Base-by-base conservation (phyloP, 2,329 filamentous ascomycete species). In the Claviceps sp. region DNA sequence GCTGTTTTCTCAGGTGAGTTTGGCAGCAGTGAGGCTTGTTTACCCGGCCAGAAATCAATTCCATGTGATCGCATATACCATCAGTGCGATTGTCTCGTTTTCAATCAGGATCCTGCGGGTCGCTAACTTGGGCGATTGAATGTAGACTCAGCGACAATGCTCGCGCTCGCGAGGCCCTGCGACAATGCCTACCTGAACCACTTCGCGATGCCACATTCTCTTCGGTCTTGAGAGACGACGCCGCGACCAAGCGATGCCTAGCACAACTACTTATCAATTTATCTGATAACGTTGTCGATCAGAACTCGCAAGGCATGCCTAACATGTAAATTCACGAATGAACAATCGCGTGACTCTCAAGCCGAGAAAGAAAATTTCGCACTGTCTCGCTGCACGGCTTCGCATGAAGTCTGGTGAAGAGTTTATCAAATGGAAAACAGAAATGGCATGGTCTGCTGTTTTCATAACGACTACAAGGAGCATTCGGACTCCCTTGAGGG, bases 121-220 rank as follows among this genome's bases (percentile, higher is more conserved):
- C 50, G 26, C 59, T 62, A 55, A 62, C 53, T n/a, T n/a, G 11
- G 23, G 11, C 16, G 2, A 20, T 34, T 26, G 6, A 11, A 1
- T 52, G 22, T 60, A 95, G 89, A 54, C 76, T 98, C 46, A 96
- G 89, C 61, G 93, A 98, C 66, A 98, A 98, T 63, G 91, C 91
- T 54, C 85, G 93, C 54, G 93, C 93, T 52, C 86, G 93, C 36
- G 93, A 98, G 68, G 93, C 93, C 45, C 79, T 98, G 22, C 82
- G 93, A 43, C 93, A 98, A 69, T 98, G 93, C 64, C 83, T 98
- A 13, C 93, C 93, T 0, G 93, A 98, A 63, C 93, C 93, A n/a
- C 82, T 98, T n/a, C 86, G 93, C 47, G 93, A 98, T 66, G 90
- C 91, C 7, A 98, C 93, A 1, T 98, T 98, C 67, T 95, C 89